Evolutionary conservation across 2,329 filamentous ascomycete genomes (phyloP).

Genomic region (Chrysoporthe puriensis): DNA sequence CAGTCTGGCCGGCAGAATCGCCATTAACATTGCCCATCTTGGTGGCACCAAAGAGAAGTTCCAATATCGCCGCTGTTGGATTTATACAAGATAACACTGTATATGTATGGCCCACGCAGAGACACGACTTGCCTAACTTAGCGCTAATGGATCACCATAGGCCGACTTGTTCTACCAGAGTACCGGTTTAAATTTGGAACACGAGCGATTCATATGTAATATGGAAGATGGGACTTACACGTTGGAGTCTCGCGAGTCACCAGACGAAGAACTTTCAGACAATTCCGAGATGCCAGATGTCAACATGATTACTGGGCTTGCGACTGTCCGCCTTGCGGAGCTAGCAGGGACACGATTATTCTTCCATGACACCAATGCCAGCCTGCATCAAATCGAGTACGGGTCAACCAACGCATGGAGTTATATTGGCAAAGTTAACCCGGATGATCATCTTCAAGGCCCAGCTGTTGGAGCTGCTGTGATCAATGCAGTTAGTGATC

Average conservation of each 20-base stretch:
- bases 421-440: conserved; percentile 10
- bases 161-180: conserved; percentile 14
- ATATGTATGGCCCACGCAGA: background rate
- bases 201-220: conserved; percentile 16
- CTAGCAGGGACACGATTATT: conserved; percentile 13
- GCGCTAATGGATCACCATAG: background rate
- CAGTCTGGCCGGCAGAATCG: background rate
- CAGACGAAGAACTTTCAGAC: background rate
- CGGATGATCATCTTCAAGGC: conserved; percentile 14
- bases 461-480: background rate
- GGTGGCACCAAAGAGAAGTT: background rate
- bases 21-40: background rate
- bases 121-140: background rate
- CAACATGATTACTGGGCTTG: conserved; percentile 10
- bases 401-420: background rate
- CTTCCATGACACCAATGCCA: conserved; percentile 10
- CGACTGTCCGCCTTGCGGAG: conserved; percentile 4
- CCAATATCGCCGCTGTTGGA: conserved; percentile 17
- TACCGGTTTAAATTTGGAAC: background rate
- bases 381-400: conserved; percentile 10
- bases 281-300: conserved; percentile 3
- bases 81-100: background rate
- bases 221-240: conserved; percentile 7
- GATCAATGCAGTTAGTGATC: background rate
- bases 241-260: conserved; percentile 4